phyloP scores from a whole-genome alignment of 2,329 filamentous ascomycete species.

The Colletotrichum tamarilloi region DNA sequence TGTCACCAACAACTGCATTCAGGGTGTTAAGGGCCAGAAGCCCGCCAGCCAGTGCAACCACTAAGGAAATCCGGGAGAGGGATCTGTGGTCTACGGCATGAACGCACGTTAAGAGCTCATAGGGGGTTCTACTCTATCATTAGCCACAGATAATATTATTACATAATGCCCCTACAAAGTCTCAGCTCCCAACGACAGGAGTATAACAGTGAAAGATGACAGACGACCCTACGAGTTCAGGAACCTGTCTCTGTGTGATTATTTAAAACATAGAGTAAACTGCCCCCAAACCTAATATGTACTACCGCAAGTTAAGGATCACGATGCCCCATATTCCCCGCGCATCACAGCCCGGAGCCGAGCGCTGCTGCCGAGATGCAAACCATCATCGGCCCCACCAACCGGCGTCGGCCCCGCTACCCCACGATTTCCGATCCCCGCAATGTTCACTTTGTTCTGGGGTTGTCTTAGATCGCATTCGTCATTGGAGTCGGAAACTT shows the following conservation, averaged over 20 bases:
- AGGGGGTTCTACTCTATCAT: neutral
- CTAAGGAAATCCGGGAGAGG: neutral
- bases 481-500: neutral
- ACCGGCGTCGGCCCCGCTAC: neutral
- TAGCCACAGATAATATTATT: neutral
- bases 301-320: neutral
- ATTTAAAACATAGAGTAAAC: too few species aligned
- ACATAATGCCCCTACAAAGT: neutral
- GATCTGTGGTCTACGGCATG: neutral
- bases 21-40: slow-evolving; percentile 14
- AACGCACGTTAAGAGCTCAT: neutral
- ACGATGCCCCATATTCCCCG: neutral
- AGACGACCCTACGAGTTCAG: too few species aligned
- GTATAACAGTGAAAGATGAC: too few species aligned
- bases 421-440: neutral
- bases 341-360: neutral
- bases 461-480: neutral
- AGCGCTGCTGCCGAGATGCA: neutral
- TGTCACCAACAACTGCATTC: slow-evolving; percentile 14
- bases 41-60: neutral
- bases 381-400: neutral
- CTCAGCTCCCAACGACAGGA: too few species aligned
- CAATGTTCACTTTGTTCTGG: neutral
- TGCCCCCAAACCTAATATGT: too few species aligned
- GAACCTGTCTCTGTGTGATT: too few species aligned